Evolutionary conservation across 352 stramenopile species (phyloP).

Genomic region (Globisporangium spinosum): DNA sequence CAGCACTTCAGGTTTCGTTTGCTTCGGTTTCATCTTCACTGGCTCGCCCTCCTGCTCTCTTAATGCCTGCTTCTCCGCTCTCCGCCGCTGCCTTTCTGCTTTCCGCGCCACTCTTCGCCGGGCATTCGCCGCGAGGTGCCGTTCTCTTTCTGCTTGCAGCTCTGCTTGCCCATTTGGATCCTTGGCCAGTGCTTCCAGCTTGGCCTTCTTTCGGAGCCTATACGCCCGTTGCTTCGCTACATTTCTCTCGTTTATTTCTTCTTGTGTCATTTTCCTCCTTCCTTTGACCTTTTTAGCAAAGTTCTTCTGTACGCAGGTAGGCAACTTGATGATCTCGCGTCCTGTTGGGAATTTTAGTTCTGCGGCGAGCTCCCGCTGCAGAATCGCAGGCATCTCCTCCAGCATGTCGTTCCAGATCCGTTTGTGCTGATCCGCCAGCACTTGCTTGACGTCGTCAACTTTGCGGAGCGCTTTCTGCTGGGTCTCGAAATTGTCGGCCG

Average conservation of each 20-base stretch:
- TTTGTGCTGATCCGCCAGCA: constrained; percentile 8
- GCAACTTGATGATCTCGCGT: not conserved
- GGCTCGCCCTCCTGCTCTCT: not conserved
- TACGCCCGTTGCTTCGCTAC: not conserved
- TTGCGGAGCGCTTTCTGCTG: constrained; percentile 14
- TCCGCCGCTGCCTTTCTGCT: not conserved
- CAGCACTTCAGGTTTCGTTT: not conserved
- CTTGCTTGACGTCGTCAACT: constrained; percentile 16
- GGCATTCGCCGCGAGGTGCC: not conserved
- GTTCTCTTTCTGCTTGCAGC: not conserved
- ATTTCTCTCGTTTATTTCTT: not conserved
- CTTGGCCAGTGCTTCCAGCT: not conserved
- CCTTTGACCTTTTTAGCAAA: not conserved
- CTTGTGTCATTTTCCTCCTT: not conserved
- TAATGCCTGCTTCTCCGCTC: not conserved
- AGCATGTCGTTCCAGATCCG: not conserved
- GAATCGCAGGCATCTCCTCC: not conserved
- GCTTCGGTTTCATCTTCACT: not conserved
- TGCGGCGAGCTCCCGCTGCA: constrained; percentile 8
- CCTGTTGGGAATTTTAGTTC: constrained; percentile 4
- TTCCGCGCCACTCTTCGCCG: not conserved
- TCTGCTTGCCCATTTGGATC: not conserved
- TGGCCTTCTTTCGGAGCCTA: not conserved
- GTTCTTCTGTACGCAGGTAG: not conserved
- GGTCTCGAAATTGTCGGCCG: constrained; percentile 18